Evolutionary conservation across 768 basidiomycete species (phyloP).

Genomic region (Gymnopilus junonius): DNA sequence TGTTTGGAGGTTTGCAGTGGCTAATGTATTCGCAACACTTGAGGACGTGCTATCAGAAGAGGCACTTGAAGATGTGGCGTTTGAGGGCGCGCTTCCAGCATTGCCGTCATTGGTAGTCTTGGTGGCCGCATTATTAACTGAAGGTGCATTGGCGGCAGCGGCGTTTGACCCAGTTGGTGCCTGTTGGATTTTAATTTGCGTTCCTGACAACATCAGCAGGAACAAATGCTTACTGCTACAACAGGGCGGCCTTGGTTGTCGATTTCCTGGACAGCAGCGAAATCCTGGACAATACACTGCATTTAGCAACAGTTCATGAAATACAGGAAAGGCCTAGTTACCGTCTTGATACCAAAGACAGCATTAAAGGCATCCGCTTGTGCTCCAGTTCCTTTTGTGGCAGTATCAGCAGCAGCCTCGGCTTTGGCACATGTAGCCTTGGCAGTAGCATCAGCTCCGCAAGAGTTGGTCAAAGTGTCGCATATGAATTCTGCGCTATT

Average conservation of each 20-base stretch:
- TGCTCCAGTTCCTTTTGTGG: constrained; percentile 46
- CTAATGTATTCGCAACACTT: constrained; percentile 1
- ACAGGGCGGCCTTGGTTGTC: constrained; percentile 49
- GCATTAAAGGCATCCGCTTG: constrained; percentile 70
- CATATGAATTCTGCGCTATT: constrained; percentile 48
- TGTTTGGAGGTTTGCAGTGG: constrained; percentile 47
- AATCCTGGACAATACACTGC: constrained; percentile 38
- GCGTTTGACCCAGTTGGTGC: background rate
- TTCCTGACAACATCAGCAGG: background rate
- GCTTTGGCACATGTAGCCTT: constrained; percentile 51
- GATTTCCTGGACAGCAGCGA: constrained; percentile 44
- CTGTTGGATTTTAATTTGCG: background rate
- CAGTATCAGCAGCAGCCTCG: constrained; percentile 44
- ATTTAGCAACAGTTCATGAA: background rate
- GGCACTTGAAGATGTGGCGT: constrained; percentile 2
- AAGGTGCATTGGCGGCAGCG: constrained; percentile 8
- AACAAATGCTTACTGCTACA: constrained; percentile 3
- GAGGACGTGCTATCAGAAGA: background rate
- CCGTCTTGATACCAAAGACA: constrained; percentile 56
- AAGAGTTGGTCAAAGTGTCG: constrained; percentile 55
- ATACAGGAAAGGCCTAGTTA: constrained; percentile 11
- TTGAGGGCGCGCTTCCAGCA: constrained; percentile 5
- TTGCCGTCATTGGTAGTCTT: constrained; percentile 14
- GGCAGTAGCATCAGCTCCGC: constrained; percentile 57
- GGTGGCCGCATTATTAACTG: constrained; percentile 12